Evolutionary conservation across 1,284 basidiomycete genomes (phyloP).

Genomic region (Bjerkandera adusta): DNA sequence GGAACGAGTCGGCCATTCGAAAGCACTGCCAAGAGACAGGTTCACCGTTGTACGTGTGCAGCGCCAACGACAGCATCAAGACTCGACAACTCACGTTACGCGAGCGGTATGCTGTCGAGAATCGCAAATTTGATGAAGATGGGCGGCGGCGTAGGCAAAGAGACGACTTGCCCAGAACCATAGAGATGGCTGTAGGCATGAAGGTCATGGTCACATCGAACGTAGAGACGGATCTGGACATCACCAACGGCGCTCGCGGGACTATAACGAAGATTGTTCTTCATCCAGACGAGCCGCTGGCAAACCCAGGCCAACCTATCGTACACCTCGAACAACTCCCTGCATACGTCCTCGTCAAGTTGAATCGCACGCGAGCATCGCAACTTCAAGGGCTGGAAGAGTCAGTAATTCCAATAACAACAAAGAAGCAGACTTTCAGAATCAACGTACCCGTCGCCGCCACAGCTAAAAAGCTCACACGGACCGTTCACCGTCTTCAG

Average conservation of each 20-base stretch:
- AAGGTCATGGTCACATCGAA: constrained; percentile 41
- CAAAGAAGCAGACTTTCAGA: constrained; percentile 7
- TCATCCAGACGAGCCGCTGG: constrained; percentile 21
- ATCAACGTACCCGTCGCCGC: constrained; percentile 16
- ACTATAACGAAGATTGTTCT: constrained; percentile 36
- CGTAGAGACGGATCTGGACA: constrained; percentile 38
- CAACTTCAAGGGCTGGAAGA: constrained; percentile 25
- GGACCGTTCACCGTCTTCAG: constrained; percentile 18
- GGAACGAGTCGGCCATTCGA: constrained; percentile 28
- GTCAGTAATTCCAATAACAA: constrained; percentile 27
- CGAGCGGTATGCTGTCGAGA: constrained; percentile 21
- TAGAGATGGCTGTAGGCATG: constrained; percentile 41
- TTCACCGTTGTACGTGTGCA: constrained; percentile 18
- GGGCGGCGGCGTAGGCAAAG: constrained; percentile 11
- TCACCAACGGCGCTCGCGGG: constrained; percentile 37
- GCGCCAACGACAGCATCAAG: constrained; percentile 23
- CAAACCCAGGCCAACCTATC: constrained; percentile 18
- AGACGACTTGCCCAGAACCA: constrained; percentile 20
- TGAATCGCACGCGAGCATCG: constrained; percentile 24
- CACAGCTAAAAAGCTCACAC: not conserved
- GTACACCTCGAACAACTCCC: constrained; percentile 29
- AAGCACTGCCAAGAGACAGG: constrained; percentile 18
- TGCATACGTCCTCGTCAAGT: constrained; percentile 33
- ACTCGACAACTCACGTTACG: constrained; percentile 16
- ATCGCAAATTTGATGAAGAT: not conserved